Evolutionary conservation across 495 filamentous ascomycete genomes (phyloP).

Genomic region (Podospora didyma): DNA sequence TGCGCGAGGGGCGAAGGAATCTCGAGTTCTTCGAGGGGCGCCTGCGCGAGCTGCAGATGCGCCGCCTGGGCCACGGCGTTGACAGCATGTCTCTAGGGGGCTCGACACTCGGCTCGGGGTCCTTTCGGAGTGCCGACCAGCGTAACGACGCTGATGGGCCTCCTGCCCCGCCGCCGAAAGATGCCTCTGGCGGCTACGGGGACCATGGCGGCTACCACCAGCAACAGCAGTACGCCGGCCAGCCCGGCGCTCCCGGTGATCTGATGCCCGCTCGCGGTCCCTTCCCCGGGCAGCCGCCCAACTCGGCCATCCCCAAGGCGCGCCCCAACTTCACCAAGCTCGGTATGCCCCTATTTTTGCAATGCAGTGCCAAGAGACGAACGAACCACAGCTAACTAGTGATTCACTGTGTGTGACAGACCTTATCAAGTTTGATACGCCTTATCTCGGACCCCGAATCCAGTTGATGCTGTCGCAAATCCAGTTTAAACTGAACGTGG

Average conservation of each 20-base stretch:
- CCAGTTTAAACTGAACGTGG: constrained; percentile 97
- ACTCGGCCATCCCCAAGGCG: constrained; percentile 63
- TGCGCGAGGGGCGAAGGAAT: constrained; percentile 88
- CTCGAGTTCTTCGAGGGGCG: constrained; percentile 91
- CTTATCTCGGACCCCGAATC: constrained; percentile 92
- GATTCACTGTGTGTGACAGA: constrained; percentile 59
- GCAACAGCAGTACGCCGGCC: constrained; percentile 34
- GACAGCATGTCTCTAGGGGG: constrained; percentile 57
- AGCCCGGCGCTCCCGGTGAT: constrained; percentile 46
- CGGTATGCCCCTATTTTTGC: constrained; percentile 58
- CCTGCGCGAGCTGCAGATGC: constrained; percentile 82
- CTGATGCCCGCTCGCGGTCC: constrained; percentile 82
- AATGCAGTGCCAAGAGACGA: too few relatives aligned
- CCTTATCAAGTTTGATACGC: constrained; percentile 97
- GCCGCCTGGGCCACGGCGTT: constrained; percentile 61
- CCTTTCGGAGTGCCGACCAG: constrained; percentile 31
- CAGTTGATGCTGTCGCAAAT: constrained; percentile 98
- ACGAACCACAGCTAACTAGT: too few relatives aligned
- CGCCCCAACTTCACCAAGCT: constrained; percentile 93
- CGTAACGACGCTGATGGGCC: constrained; percentile 44
- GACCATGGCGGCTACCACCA: constrained; percentile 40
- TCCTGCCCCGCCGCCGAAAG: constrained; percentile 64
- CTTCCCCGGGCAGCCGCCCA: constrained; percentile 69
- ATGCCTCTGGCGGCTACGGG: constrained; percentile 38
- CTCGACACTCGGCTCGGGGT: constrained; percentile 22